Evolutionary conservation across 2,329 filamentous ascomycete genomes (phyloP), one percentile per base, ranked within the genome.

Genomic region (Curvularia spicifera): DNA sequence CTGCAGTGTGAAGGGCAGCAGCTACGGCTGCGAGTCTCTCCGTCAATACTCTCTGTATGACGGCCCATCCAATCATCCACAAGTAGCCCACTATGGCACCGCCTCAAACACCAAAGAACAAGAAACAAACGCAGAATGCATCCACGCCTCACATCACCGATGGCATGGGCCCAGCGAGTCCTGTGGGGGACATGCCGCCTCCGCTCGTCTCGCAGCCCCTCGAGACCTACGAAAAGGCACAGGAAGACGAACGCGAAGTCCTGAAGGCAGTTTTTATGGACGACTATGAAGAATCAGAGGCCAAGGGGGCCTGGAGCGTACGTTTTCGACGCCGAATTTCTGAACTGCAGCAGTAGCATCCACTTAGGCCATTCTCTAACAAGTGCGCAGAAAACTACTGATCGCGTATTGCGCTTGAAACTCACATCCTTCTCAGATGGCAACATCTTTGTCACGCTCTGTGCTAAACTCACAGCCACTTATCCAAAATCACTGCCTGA

Each of bases 251-350:
- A 79, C 83, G 96, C 56, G 86, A 95, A 73, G 94, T 88, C 44
- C 83, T 98, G 58, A 85, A 90, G 70, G 91, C 94, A 42, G 96
- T 98, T 49, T 98, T 95, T 73, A 89, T 89, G 66, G 91, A 96
- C 59, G 93, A 97, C 72, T 97, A 92, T 72, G 83, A 89, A 67
- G 87, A 89, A 73, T 85, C 92, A 69, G 86, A 89, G 70, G 85
- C 85, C 50, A 85, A 85, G 58, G 84, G 86, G 66, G 93, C 93
- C 40, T 98, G 94, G 94, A 93, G 96, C 83, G 90, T 91, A 83
- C 71, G 82, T 78, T 7, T 35, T 24, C 4, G 15, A 9, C 5
- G 10, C 5, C 15, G 8, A 3, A 6, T 28, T 40, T 13, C 45
- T 7, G 24, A 12, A n/a, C 24, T 6, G 9, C 15, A 26, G 3